Conservation (phyloP, 805 yeast genomes). For the Candida insectorum region DNA sequence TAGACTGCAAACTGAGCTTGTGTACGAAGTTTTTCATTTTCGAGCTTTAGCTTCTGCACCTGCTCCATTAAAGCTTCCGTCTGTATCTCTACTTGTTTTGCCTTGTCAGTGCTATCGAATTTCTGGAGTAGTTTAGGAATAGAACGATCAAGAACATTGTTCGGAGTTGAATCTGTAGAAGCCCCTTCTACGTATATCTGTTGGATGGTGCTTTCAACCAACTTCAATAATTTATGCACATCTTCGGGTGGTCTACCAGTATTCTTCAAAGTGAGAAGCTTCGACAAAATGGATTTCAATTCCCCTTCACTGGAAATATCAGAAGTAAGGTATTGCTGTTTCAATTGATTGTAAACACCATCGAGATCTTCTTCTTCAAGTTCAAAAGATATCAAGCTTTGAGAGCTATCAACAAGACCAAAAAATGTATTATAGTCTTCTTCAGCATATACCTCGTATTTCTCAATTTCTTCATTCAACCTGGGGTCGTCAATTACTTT, state of each 20-base stretch:
- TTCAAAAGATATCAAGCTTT: constrained; percentile 5
- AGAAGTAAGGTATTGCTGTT: constrained; percentile 7
- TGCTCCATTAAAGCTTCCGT: constrained; percentile 20
- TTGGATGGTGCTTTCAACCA: constrained; percentile 30
- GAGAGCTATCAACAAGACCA: constrained; percentile 7
- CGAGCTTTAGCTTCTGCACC: constrained; percentile 12
- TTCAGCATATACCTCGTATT: constrained; percentile 36
- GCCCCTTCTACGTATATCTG: constrained; percentile 20
- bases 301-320: constrained; percentile 7
- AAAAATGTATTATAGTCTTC: constrained; percentile 29
- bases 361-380: constrained; percentile 12
- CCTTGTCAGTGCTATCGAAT: no score
- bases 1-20: constrained; percentile 20
- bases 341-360: constrained; percentile 8
- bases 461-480: constrained; percentile 34
- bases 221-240: constrained; percentile 19
- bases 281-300: constrained; percentile 23
- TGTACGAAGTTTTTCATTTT: constrained; percentile 17
- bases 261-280: constrained; percentile 19
- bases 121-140: constrained; percentile 33
- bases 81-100: constrained; percentile 33
- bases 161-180: constrained; percentile 14
- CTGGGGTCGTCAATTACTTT: constrained; percentile 25
- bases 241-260: constrained; percentile 21
- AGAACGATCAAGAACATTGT: constrained; percentile 25